Conservation (phyloP, 306 rosid species). For the Citrullus mucosospermus region DNA sequence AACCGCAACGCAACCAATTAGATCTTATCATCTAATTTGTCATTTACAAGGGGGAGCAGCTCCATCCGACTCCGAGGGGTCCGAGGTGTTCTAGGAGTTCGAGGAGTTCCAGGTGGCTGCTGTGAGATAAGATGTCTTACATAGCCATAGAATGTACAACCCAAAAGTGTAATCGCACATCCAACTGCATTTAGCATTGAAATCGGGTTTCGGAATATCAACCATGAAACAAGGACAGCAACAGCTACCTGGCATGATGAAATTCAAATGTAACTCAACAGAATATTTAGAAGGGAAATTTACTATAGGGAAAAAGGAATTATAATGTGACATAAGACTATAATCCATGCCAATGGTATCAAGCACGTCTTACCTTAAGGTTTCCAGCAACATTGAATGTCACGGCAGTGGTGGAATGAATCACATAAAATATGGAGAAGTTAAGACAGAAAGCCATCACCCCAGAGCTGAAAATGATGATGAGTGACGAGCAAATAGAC, state of each 20-base stretch:
- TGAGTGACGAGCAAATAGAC: slow-evolving; percentile 50
- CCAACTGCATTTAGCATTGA: slow-evolving; percentile 64
- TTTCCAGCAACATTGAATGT: slow-evolving; percentile 97
- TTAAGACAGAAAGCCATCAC: slow-evolving; percentile 92
- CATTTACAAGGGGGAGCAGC: slow-evolving; percentile 91
- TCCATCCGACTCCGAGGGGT: slow-evolving; percentile 76
- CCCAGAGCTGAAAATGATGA: slow-evolving; percentile 81
- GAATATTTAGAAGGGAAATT: neutral
- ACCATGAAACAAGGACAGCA: slow-evolving; percentile 93
- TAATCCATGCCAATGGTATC: neutral
- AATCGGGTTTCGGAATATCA: slow-evolving; percentile 84
- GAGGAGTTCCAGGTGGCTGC: slow-evolving; percentile 71
- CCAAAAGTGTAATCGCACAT: slow-evolving; percentile 77
- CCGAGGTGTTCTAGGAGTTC: slow-evolving; percentile 55
- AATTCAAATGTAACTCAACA: neutral
- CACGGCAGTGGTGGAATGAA: slow-evolving; percentile 94
- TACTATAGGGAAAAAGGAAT: neutral
- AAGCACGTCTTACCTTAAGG: slow-evolving; percentile 60
- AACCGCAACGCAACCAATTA: slow-evolving; percentile 8
- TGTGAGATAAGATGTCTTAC: slow-evolving; percentile 74
- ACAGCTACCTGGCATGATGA: slow-evolving; percentile 64
- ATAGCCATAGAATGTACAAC: slow-evolving; percentile 92
- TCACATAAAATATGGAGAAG: slow-evolving; percentile 93
- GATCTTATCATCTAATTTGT: slow-evolving; percentile 75
- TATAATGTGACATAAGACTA: neutral